Evolutionary conservation across 345 rosid genomes (phyloP).

Genomic region (Salix viminalis): DNA sequence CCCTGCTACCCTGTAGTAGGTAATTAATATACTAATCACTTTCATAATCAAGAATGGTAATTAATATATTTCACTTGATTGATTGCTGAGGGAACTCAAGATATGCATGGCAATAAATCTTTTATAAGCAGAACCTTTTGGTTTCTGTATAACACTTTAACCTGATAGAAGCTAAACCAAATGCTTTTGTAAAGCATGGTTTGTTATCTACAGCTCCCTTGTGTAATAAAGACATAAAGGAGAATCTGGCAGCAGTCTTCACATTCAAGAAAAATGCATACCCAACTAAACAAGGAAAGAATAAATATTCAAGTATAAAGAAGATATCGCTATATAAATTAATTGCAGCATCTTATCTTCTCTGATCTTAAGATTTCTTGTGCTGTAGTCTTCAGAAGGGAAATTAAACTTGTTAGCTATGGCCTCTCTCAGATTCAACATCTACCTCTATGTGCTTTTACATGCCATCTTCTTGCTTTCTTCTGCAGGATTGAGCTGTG

Average conservation of each 20-base stretch:
- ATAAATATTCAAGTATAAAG: not conserved
- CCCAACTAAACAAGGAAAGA: not conserved
- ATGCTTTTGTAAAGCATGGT: not conserved
- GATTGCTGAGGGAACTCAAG: not conserved
- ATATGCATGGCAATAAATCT: not conserved
- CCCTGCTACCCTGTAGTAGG: no score
- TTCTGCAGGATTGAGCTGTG: not conserved
- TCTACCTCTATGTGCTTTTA: not conserved
- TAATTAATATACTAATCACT: no score
- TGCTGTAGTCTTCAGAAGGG: not conserved
- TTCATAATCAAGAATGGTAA: no score
- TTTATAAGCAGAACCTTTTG: not conserved
- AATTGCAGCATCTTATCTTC: no score
- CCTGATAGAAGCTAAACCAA: not conserved
- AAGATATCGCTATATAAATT: not conserved
- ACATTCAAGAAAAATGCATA: not conserved
- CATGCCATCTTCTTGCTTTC: not conserved
- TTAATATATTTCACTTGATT: not conserved
- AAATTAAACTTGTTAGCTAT: not conserved
- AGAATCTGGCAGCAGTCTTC: not conserved
- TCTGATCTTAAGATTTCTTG: no score
- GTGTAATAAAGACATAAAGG: not conserved
- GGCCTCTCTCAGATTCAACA: not conserved
- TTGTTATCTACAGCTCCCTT: not conserved
- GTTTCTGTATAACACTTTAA: not conserved